Evolutionary conservation across 306 rosid species (phyloP).

Genomic region (Comarum palustre): DNA sequence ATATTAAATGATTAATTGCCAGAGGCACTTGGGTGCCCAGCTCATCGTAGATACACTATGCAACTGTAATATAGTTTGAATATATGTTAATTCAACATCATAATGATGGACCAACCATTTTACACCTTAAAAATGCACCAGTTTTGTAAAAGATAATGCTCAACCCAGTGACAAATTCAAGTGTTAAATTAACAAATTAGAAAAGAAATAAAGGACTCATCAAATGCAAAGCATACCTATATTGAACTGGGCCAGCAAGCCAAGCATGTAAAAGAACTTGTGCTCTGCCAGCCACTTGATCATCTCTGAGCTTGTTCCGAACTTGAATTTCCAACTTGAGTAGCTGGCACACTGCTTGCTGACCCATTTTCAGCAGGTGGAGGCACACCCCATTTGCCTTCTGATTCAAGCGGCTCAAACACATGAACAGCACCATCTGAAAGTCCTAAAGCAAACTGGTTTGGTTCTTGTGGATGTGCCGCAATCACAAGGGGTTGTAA

Average conservation of each 20-base stretch:
- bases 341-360: constrained; percentile 53
- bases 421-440: constrained; percentile 93
- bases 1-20: neutral
- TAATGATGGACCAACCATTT: neutral
- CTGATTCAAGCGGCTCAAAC: constrained; percentile 89
- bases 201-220: neutral
- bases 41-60: neutral
- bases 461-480: constrained; percentile 92
- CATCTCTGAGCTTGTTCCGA: constrained; percentile 85
- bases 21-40: neutral
- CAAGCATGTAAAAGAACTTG: constrained; percentile 76
- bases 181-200: neutral
- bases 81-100: neutral
- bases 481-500: constrained; percentile 81
- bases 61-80: neutral
- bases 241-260: constrained; percentile 46
- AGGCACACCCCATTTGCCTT: constrained; percentile 88
- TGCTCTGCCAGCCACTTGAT: constrained; percentile 45
- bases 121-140: neutral
- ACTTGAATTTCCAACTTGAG: constrained; percentile 70
- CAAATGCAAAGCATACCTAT: constrained; percentile 35
- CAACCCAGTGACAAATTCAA: neutral
- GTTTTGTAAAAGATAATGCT: neutral
- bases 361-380: constrained; percentile 87
- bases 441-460: constrained; percentile 85